phyloP scores from a whole-genome alignment of 2,329 filamentous ascomycete species.

The Mycosphaerella arachidis region DNA sequence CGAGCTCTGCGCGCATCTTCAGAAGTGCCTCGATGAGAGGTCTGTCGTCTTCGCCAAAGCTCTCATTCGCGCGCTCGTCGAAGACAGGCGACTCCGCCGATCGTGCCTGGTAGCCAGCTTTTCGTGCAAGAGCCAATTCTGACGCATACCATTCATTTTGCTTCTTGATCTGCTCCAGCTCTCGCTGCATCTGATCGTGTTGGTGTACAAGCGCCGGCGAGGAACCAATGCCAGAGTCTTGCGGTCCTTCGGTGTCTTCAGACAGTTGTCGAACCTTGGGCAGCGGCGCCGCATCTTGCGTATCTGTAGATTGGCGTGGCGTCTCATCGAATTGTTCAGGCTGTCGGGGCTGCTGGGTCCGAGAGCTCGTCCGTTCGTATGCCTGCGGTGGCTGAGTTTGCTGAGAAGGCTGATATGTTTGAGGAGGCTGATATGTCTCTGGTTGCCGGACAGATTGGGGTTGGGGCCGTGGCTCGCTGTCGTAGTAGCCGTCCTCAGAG shows the following conservation, averaged over 20 bases:
- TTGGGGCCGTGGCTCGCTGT: conserved; percentile 1
- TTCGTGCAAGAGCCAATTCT: conserved; percentile 84
- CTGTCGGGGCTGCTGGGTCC: conserved; percentile 29
- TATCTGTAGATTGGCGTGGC: conserved; percentile 23
- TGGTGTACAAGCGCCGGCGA: conserved; percentile 59
- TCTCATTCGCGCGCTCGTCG: conserved; percentile 71
- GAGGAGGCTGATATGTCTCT: conserved; percentile 32
- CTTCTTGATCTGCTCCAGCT: conserved; percentile 78
- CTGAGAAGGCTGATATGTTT: conserved; percentile 21
- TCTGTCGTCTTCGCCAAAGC: conserved; percentile 86
- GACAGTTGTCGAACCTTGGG: conserved; percentile 26
- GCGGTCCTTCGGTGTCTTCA: conserved; percentile 49
- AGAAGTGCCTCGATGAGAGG: conserved; percentile 88
- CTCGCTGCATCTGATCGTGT: conserved; percentile 73
- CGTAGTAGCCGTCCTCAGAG: conserved; percentile 10
- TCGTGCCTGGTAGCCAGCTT: conserved; percentile 75
- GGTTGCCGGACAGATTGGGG: conserved; percentile 22
- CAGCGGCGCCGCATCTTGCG: conserved; percentile 18
- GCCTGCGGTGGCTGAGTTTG: conserved; percentile 10
- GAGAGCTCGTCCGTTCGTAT: conserved; percentile 15
- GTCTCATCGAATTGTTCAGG: conserved; percentile 19
- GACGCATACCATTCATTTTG: conserved; percentile 97
- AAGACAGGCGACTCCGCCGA: conserved; percentile 58
- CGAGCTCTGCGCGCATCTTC: conserved; percentile 82
- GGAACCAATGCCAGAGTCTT: conserved; percentile 56